Evolutionary conservation across 768 basidiomycete species (phyloP).

Genomic region (Rubroboletus pulcherrimus): DNA sequence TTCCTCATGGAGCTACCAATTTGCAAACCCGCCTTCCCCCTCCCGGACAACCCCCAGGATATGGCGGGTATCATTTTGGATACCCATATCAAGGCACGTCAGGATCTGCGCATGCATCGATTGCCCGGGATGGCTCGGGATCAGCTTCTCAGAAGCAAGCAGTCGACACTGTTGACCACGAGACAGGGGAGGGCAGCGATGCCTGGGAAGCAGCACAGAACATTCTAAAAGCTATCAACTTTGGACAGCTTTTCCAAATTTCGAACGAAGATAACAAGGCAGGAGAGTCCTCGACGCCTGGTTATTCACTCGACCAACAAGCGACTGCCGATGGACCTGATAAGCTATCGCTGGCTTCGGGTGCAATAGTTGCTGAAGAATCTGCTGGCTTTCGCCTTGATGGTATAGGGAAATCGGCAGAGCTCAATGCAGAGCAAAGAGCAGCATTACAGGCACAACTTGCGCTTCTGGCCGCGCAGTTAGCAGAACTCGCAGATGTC

Average conservation of each 20-base stretch:
- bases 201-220: slow-evolving; percentile 77
- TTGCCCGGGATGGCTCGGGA: neutral
- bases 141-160: slow-evolving; percentile 15
- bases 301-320: neutral
- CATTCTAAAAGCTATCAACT: slow-evolving; percentile 75
- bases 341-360: slow-evolving; percentile 1
- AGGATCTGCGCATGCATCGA: neutral
- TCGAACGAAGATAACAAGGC: slow-evolving; percentile 27
- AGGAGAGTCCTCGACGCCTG: slow-evolving; percentile 10
- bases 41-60: slow-evolving; percentile 31
- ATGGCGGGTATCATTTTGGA: slow-evolving; percentile 38
- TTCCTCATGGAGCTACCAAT: slow-evolving; percentile 28
- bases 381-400: slow-evolving; percentile 3
- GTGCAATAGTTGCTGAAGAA: neutral
- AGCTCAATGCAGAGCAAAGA: slow-evolving; percentile 43
- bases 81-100: slow-evolving; percentile 31
- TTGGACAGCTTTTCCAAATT: slow-evolving; percentile 48
- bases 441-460: slow-evolving; percentile 73
- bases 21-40: slow-evolving; percentile 36
- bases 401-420: slow-evolving; percentile 13
- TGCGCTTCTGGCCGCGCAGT: slow-evolving; percentile 66
- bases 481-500: slow-evolving; percentile 60
- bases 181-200: slow-evolving; percentile 46
- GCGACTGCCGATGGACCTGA: slow-evolving; percentile 1
- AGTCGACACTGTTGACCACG: slow-evolving; percentile 21